A percentile compares a stretch with the other conserved stretches of the same genome.
phyloP scores from a whole-genome alignment of 495 filamentous ascomycete species.

The Hypoxylon lenormandii region DNA sequence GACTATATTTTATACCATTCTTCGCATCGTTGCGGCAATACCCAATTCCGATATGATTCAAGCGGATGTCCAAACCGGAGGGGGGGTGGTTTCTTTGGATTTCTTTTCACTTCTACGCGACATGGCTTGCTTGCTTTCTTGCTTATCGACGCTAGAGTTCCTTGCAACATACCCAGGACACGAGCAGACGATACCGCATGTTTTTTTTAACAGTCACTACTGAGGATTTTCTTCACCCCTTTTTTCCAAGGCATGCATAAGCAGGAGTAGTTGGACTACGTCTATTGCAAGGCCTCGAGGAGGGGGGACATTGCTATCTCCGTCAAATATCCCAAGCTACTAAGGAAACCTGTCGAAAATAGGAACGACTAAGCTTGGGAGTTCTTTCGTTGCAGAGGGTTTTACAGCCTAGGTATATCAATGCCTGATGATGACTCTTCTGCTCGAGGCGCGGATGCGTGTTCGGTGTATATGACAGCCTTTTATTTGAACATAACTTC shows the following conservation, averaged over 20 bases:
- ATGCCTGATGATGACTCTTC: slow-evolving; percentile 8
- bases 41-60: slow-evolving; percentile 36
- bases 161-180: slow-evolving; percentile 9
- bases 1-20: slow-evolving; percentile 47
- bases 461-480: slow-evolving; percentile 34
- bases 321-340: slow-evolving; percentile 21
- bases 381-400: slow-evolving; percentile 3
- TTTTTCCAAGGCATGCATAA: slow-evolving; percentile 9
- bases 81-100: slow-evolving; percentile 7
- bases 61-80: slow-evolving; percentile 31
- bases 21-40: slow-evolving; percentile 44
- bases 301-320: slow-evolving; percentile 8
- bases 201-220: slow-evolving; percentile 41
- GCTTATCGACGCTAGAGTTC: slow-evolving; percentile 22
- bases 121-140: slow-evolving; percentile 15
- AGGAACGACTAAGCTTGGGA: slow-evolving; percentile 4
- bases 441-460: slow-evolving; percentile 22
- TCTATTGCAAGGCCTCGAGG: slow-evolving; percentile 8
- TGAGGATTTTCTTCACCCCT: slow-evolving; percentile 16
- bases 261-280: slow-evolving; percentile 6
- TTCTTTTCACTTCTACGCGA: slow-evolving; percentile 16
- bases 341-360: slow-evolving; percentile 9
- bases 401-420: not conserved
- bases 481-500: slow-evolving; percentile 34
- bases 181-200: slow-evolving; percentile 20